Evolutionary conservation across 352 stramenopile species (phyloP), one percentile per base, ranked within the genome.

Genomic region (Globisporangium paddicum): DNA sequence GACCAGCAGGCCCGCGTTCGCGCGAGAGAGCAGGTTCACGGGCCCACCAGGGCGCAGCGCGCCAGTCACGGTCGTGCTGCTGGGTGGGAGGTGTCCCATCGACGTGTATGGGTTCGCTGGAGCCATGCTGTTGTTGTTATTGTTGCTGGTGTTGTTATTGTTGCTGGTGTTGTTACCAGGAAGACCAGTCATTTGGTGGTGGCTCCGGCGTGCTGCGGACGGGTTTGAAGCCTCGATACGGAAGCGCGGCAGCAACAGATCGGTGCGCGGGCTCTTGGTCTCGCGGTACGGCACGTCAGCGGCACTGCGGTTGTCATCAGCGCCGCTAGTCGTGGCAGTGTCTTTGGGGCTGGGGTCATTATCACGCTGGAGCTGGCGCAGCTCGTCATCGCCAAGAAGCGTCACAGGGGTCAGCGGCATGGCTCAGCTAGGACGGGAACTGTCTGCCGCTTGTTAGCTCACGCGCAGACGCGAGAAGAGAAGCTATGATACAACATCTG

Each of bases 1-100:
- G 55, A 86, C 53, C 34, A 91, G 63, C 8, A 93, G 56, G 0
- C 73, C 79, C 16, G 72, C 48, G 23, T 72, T 80, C 25, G 50
- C 58, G 11, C 41, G 58, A 23, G 58, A 45, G 16, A 61, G 40
- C 44, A 68, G 48, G 13, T 56, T 50, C 25, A 68, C 62, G 2
- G 57, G 47, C 3, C 62, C 62, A 5, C 66, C 66, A 3, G 54
- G 40, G 34, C 64, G 69, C 21, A 75, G 50, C 10, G 67, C 69
- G 14, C 68, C 58, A 9, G 23, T 59, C 25, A n/a, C 30, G 18
- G 14, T 45, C 30, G 18, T 55, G 19, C 14, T 28, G 19, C 18
- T 44, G 14, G 44, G 44, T 0, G 34, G 14, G 16, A 26, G 26
- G 6, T 3, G 28, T 11, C 25, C 26, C 18, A 40, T 14, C 14